Conservation (phyloP, 176 grass and related monocot species). For the Stipa capillata region DNA sequence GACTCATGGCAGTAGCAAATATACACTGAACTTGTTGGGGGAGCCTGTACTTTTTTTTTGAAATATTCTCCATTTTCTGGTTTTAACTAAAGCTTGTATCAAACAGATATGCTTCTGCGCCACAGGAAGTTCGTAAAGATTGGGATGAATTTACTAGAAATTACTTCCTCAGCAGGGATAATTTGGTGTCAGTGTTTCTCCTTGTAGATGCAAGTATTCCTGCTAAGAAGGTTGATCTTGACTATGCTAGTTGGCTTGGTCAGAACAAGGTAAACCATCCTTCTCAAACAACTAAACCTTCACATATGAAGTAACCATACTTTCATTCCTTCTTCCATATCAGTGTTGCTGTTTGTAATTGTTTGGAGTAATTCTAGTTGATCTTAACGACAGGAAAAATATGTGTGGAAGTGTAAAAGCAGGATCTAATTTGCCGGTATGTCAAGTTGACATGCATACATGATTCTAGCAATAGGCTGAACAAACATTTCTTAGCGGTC, state of each 20-base stretch:
- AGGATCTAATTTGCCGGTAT: neutral
- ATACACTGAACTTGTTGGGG: neutral
- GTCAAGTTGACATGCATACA: neutral
- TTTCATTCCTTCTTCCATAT: neutral
- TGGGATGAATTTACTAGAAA: slow-evolving; percentile 93
- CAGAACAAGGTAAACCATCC: slow-evolving; percentile 59
- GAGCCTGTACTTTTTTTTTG: neutral
- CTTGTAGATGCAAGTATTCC: slow-evolving; percentile 99
- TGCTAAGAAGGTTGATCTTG: slow-evolving; percentile 96
- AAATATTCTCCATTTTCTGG: slow-evolving; percentile 9
- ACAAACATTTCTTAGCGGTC: neutral
- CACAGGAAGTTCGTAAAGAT: slow-evolving; percentile 66
- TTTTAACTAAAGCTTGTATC: slow-evolving; percentile 10
- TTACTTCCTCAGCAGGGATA: slow-evolving; percentile 67
- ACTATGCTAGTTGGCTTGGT: slow-evolving; percentile 98
- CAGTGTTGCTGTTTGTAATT: neutral
- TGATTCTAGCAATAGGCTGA: neutral
- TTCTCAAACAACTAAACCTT: slow-evolving; percentile 2
- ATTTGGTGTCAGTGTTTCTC: slow-evolving; percentile 83
- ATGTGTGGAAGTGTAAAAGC: neutral
- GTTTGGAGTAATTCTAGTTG: slow-evolving; percentile 14
- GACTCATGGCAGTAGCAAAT: neutral
- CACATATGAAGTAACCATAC: neutral
- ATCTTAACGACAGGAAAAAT: neutral
- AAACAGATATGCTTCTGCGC: slow-evolving; percentile 92